Percentiles rank a stretch among this genome's conserved stretches.
These are phyloP conservation scores for Sporormia fimetaria DNA, from an alignment of 495 filamentous ascomycete genomes.

Conservation along the genomic window DNA sequence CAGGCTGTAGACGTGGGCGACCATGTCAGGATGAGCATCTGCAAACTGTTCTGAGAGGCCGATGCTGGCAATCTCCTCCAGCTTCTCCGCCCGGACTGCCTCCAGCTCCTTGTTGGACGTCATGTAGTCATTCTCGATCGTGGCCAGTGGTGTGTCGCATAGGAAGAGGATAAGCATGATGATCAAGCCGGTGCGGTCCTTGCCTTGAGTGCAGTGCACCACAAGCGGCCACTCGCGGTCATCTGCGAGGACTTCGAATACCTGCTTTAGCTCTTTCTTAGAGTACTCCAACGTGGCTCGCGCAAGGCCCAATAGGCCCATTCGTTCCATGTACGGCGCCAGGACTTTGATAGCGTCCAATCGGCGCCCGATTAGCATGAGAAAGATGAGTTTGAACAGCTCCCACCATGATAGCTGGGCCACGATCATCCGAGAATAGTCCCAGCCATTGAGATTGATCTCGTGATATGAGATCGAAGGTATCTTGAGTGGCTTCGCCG, in stretches of 20 bases:
- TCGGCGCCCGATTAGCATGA: slow-evolving; percentile 55
- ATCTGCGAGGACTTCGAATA: slow-evolving; percentile 42
- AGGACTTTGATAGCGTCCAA: slow-evolving; percentile 56
- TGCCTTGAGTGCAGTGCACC: slow-evolving; percentile 79
- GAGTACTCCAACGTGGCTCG: slow-evolving; percentile 54
- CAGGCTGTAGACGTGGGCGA: slow-evolving; percentile 38
- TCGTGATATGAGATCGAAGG: slow-evolving; percentile 47
- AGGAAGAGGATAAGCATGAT: slow-evolving; percentile 53
- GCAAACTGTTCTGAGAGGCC: slow-evolving; percentile 61
- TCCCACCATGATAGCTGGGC: slow-evolving; percentile 56
- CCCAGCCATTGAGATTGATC: slow-evolving; percentile 62
- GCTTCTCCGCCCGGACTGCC: slow-evolving; percentile 47
- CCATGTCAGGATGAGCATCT: slow-evolving; percentile 47
- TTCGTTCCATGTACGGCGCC: slow-evolving; percentile 51
- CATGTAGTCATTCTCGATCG: slow-evolving; percentile 55
- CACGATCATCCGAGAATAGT: slow-evolving; percentile 57
- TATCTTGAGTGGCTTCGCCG: slow-evolving; percentile 42
- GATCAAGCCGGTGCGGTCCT: slow-evolving; percentile 71
- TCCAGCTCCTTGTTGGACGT: slow-evolving; percentile 49
- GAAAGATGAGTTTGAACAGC: slow-evolving; percentile 45
- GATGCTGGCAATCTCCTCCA: slow-evolving; percentile 56
- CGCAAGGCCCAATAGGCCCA: slow-evolving; percentile 55
- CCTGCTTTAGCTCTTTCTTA: slow-evolving; percentile 48
- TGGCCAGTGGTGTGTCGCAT: slow-evolving; percentile 42
- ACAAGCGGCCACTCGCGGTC: slow-evolving; percentile 46